Evolutionary conservation across 1,284 basidiomycete genomes (phyloP), one percentile per base, ranked within the genome.

Genomic region (Cutaneotrichosporon daszewskae): DNA sequence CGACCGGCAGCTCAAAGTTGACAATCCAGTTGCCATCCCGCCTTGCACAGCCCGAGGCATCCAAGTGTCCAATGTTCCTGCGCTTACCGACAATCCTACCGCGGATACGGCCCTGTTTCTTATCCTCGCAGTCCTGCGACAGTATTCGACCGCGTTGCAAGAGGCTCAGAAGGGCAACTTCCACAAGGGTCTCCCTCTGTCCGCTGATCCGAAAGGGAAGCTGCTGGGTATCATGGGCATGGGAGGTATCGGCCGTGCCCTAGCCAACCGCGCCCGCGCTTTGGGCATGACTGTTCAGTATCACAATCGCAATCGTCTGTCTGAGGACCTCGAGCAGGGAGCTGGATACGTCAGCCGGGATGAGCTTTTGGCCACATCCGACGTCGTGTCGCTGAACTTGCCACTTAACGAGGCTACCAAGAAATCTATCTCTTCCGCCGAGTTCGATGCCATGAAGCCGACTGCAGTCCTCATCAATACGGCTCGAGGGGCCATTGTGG

Each of bases 91-190:
- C 69, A 85, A 88, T 51, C 85, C 84, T 3, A 89, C 88, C 0
- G 88, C 88, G 1, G 88, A 86, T 3, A 88, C 87, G 0, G 87
- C 83, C 0, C 71, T 90, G 19, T 91, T 85, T 66, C 80, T 91
- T 33, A 68, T 90, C 47, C 77, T 91, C 50, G 84, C 85, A 14
- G 76, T 82, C 14, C 66, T 88, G 32, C 82, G 87, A 26, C 80
- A 84, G 51, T 90, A 80, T 63, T 76, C 82, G 3, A 63, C 76
- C 34, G 79, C 78, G 5, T 84, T 91, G 63, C 77, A 78, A 27
- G 77, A 77, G 41, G 73, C 87, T 54, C 69, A 75, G 37, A 42
- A 39, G 0, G 68, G 75, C 58, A 61, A 67, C 9, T 84, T 79
- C 76, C 82, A 83, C 56, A 53, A 62, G 1, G 61, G 64, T 9